phyloP scores from a whole-genome alignment of 345 rosid genomes.

The Zanthoxylum bungeanum region DNA sequence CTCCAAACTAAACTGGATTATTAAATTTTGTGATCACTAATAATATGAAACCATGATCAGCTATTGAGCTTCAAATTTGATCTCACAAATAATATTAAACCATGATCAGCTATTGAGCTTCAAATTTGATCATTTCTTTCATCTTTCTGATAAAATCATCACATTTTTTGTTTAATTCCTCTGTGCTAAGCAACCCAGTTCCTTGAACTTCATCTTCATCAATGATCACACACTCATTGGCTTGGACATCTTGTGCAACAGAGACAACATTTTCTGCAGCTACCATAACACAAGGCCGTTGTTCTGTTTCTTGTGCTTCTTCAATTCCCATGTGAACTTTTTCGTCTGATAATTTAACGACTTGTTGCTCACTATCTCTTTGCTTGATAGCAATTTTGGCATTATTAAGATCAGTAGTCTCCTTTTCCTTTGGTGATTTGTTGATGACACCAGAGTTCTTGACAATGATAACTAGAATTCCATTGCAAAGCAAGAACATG shows the following conservation, averaged over 20 bases:
- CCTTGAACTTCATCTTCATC: constrained; percentile 20
- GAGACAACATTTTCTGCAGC: constrained; percentile 10
- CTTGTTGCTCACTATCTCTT: constrained; percentile 13
- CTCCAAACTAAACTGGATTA: background rate
- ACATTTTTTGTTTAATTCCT: constrained; percentile 65
- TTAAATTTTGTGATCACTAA: background rate
- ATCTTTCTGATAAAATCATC: constrained; percentile 68
- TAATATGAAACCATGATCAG: too few species aligned
- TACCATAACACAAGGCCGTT: background rate
- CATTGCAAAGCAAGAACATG: constrained; percentile 73
- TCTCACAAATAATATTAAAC: too few species aligned
- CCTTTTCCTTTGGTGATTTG: constrained; percentile 16
- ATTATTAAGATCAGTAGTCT: background rate
- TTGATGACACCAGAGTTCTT: constrained; percentile 39
- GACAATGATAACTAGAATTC: constrained; percentile 49
- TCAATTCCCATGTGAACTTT: constrained; percentile 14
- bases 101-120: constrained; percentile 20
- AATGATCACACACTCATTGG: constrained; percentile 2
- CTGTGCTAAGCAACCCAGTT: constrained; percentile 35
- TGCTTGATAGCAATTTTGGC: constrained; percentile 3
- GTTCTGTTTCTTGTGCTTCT: constrained; percentile 11
- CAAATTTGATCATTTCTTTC: constrained; percentile 38
- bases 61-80: too few species aligned
- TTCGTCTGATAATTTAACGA: constrained; percentile 1
- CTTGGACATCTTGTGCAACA: constrained; percentile 18